A percentile compares a stretch with the other conserved stretches of the same genome.
Conservation (phyloP, 345 rosid species). For the Eucalyptus sp. region DNA sequence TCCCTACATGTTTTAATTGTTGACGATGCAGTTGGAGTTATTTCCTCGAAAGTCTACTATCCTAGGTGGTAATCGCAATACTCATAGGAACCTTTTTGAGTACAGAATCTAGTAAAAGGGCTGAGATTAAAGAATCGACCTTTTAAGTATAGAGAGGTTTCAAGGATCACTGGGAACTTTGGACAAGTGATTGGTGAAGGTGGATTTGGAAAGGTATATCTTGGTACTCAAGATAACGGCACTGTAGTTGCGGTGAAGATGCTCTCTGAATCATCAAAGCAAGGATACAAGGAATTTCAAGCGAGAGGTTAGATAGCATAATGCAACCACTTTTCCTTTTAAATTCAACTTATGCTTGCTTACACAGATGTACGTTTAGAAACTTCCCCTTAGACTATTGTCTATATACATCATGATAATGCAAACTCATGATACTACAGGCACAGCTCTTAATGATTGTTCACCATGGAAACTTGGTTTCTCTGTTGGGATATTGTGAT, state of each 20-base stretch:
- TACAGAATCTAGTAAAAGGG: background rate
- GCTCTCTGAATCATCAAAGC: conserved; percentile 2
- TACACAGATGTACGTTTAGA: too few species aligned
- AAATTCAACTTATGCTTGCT: background rate
- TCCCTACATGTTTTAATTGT: too few species aligned
- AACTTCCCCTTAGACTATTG: background rate
- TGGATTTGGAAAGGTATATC: conserved; percentile 29
- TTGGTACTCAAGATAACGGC: background rate
- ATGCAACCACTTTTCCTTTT: background rate
- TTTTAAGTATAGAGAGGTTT: conserved; percentile 18
- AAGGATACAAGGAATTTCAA: conserved; percentile 11
- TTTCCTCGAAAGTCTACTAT: background rate
- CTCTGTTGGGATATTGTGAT: conserved; percentile 42
- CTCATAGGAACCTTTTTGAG: background rate
- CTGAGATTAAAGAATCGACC: background rate
- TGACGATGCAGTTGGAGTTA: background rate
- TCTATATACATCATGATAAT: background rate
- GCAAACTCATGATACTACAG: background rate
- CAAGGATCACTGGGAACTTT: conserved; percentile 28
- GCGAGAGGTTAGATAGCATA: conserved; percentile 5
- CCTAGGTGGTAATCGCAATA: accelerated
- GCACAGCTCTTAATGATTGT: conserved; percentile 44
- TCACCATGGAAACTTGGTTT: conserved; percentile 46
- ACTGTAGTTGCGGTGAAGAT: conserved; percentile 13
- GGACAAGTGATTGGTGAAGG: conserved; percentile 24